A percentile compares a stretch with the other conserved stretches of the same genome.
phyloP scores from a whole-genome alignment of 1,284 basidiomycete species.

The Stygiomarasmius scandens region DNA sequence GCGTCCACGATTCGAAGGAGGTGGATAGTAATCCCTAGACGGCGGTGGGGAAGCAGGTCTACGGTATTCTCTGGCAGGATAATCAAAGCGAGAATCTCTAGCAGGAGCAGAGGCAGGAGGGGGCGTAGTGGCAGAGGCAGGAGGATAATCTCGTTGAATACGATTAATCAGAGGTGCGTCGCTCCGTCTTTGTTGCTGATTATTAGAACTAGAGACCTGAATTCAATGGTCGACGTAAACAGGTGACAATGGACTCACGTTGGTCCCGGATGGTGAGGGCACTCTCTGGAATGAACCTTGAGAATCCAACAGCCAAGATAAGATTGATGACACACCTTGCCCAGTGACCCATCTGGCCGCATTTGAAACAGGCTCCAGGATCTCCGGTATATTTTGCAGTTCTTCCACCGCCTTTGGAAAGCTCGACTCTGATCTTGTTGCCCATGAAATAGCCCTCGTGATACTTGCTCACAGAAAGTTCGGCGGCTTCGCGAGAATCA shows the following conservation, averaged over 20 bases:
- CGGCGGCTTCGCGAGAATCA: conserved; percentile 74
- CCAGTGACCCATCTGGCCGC: conserved; percentile 82
- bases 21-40: conserved; percentile 67
- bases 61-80: conserved; percentile 61
- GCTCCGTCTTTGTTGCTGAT: conserved; percentile 27
- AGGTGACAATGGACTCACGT: too few species aligned
- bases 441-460: conserved; percentile 88
- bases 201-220: conserved; percentile 18
- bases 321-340: conserved; percentile 61
- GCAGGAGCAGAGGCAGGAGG: conserved; percentile 46
- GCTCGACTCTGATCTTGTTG: conserved; percentile 83
- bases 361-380: conserved; percentile 84
- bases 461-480: conserved; percentile 83
- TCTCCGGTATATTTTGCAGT: conserved; percentile 78
- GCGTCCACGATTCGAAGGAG: conserved; percentile 56
- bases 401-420: conserved; percentile 79
- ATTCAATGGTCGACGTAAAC: too few species aligned
- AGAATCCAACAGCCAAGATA: conserved; percentile 12
- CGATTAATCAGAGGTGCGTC: conserved; percentile 60
- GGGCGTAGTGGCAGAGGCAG: conserved; percentile 54
- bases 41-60: conserved; percentile 41
- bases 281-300: conserved; percentile 57
- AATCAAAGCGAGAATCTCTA: conserved; percentile 39
- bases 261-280: conserved; percentile 57
- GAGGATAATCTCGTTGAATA: conserved; percentile 54